A percentile compares a stretch with the other conserved stretches of the same genome.
Evolutionary conservation across 2,329 filamentous ascomycete species (phyloP).

Genomic region (Alternaria ventricosa): DNA sequence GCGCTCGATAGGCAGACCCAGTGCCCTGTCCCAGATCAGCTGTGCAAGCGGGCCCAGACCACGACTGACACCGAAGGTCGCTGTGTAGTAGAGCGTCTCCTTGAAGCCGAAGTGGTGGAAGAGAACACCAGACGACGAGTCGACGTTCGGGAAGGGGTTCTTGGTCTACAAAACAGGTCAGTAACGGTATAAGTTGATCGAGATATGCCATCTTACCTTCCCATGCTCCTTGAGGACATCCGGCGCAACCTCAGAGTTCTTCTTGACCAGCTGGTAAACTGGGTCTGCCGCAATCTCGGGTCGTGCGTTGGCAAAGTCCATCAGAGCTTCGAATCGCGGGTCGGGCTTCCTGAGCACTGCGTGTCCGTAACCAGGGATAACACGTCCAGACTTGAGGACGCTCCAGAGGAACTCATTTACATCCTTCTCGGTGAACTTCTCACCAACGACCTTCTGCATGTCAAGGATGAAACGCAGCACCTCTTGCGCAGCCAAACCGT

Average conservation of each 20-base stretch:
- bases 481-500: slow-evolving; percentile 94
- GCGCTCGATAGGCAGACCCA: slow-evolving; percentile 94
- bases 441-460: slow-evolving; percentile 89
- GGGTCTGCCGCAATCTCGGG: slow-evolving; percentile 86
- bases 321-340: slow-evolving; percentile 92
- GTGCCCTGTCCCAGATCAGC: slow-evolving; percentile 91
- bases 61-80: slow-evolving; percentile 72
- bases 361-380: slow-evolving; percentile 94
- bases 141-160: slow-evolving; percentile 97
- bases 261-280: slow-evolving; percentile 91
- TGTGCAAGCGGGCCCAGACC: slow-evolving; percentile 88
- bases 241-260: slow-evolving; percentile 90
- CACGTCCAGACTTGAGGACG: slow-evolving; percentile 90
- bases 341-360: slow-evolving; percentile 96
- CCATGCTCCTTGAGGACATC: slow-evolving; percentile 91
- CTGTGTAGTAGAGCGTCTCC: slow-evolving; percentile 93
- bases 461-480: slow-evolving; percentile 95
- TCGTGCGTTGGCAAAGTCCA: slow-evolving; percentile 88
- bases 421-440: slow-evolving; percentile 77
- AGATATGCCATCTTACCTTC: slow-evolving; percentile 61
- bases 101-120: slow-evolving; percentile 99
- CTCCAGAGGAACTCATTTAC: slow-evolving; percentile 91
- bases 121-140: slow-evolving; percentile 88
- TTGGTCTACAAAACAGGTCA: slow-evolving; percentile 66
- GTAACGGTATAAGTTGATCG: background rate